Conservation (phyloP, 192 early-diverging fungal species). For the Podila horticola region DNA sequence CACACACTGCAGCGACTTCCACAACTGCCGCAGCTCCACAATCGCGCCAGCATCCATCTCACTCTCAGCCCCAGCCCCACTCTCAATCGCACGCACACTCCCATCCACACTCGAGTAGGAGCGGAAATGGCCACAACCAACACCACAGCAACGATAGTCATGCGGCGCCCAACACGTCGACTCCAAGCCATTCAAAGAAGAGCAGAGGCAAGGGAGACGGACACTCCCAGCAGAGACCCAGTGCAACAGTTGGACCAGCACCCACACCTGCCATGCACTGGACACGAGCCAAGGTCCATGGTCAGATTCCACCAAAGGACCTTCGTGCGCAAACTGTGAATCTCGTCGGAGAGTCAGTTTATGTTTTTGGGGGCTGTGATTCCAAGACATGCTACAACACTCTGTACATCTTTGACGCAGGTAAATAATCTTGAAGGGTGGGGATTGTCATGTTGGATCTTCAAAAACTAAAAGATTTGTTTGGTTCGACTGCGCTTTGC, state of each 20-base stretch:
- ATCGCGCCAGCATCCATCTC: neutral
- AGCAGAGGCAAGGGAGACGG: conserved; percentile 5
- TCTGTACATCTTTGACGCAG: conserved; percentile 82
- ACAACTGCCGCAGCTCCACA: neutral
- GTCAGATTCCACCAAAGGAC: conserved; percentile 65
- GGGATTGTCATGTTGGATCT: no score
- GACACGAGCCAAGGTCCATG: conserved; percentile 71
- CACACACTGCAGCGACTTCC: neutral
- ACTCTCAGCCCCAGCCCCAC: neutral
- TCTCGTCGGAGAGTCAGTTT: conserved; percentile 76
- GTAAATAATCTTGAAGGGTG: conserved; percentile 11
- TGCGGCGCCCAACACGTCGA: neutral
- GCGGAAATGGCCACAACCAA: neutral
- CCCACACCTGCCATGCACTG: conserved; percentile 88
- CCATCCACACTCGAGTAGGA: conserved; percentile 1
- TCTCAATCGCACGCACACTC: conserved; percentile 3
- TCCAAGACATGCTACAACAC: conserved; percentile 75
- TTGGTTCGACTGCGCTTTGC: neutral
- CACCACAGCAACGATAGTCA: neutral
- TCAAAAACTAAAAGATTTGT: neutral
- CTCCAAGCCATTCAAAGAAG: conserved; percentile 13
- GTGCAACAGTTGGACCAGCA: conserved; percentile 58
- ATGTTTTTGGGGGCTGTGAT: conserved; percentile 92
- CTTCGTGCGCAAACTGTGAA: conserved; percentile 85
- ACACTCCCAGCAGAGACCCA: conserved; percentile 14